A percentile compares a stretch with the other conserved stretches of the same genome.
Conservation (phyloP, 441 rosid genomes). For the Pelargonium cotyledonis region DNA sequence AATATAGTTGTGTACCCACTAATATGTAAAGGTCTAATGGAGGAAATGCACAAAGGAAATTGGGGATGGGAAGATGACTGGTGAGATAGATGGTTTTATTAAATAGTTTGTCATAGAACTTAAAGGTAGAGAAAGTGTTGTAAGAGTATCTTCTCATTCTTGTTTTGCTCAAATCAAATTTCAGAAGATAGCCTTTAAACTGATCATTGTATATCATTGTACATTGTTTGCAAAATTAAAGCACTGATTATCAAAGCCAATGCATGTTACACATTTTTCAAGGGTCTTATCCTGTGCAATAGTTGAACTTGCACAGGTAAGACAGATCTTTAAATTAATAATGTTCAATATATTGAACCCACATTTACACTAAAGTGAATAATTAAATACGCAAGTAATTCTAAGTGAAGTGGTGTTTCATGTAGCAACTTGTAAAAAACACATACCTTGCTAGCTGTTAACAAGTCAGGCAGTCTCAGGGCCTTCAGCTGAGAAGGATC, state of each 20-base stretch:
- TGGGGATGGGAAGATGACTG: not conserved
- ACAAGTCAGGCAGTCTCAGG: conserved; percentile 58
- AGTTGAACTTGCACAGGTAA: no score
- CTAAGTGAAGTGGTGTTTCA: conserved; percentile 4
- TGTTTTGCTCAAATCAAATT: not conserved
- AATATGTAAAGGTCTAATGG: no score
- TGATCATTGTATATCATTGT: no score
- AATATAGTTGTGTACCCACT: not conserved
- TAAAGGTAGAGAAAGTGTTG: not conserved
- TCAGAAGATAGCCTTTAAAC: not conserved
- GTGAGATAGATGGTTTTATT: not conserved
- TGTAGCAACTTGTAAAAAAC: not conserved
- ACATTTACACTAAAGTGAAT: not conserved
- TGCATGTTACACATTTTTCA: no score
- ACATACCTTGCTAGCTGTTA: conserved; percentile 58
- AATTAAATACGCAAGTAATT: not conserved
- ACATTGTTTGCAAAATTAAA: no score
- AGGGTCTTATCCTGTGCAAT: no score
- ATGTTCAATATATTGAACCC: no score
- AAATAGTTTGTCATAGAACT: not conserved
- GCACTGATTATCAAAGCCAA: no score
- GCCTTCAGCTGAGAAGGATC: conserved; percentile 73
- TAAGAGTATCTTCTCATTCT: not conserved
- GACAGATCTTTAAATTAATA: no score
- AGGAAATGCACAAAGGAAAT: no score